Base-by-base conservation (phyloP, 2,329 filamentous ascomycete species). In the Penicillium expansum region DNA sequence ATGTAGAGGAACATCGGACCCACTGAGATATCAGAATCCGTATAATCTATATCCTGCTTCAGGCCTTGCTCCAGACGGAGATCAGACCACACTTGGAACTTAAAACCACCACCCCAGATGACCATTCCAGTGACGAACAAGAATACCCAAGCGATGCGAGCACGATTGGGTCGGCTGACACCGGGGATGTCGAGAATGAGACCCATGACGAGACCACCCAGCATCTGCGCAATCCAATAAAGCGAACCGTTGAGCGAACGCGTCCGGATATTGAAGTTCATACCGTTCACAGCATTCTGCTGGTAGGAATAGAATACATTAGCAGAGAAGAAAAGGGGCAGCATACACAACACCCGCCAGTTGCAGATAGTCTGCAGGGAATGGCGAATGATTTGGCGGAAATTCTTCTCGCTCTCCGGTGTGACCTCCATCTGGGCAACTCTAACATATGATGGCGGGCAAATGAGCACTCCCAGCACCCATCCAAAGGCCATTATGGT, bases 1-100 rank as follows among this genome's bases (percentile, higher is more conserved):
- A 89, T 85, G 76, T 88, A 89, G 14, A 89, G 75, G 65, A 88
- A 83, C 65, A 89, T 86, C 10, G 86, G 86, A 0, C 85, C 86
- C 6, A 80, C 78, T 50, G 82, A 86, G 39, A 80, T 75, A 39
- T 71, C 61, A 37, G 78, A 80, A 32, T 76, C 65, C 11, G 71
- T 79, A 59, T 77, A 82, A 65, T 82, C 80, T 54, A 82, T 69
- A 49, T 79, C 74, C 53, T 80, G 75, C 58, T 76, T 77, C 20
- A 71, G 63, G 4, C 76, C 76, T 5, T 61, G 48, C 18, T 72
- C 75, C n/a, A 74, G 62, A 14, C 76, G 71, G 52, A 65, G 52
- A 62, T 82, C 69, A 64, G 85, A 83, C 64, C 80, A 81, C 58
- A 75, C 79, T 75, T 89, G 84, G 74, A 88, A 89, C 18, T 77